Base-by-base conservation (phyloP, 805 yeast species). In the Saccharomycopsis microspora region DNA sequence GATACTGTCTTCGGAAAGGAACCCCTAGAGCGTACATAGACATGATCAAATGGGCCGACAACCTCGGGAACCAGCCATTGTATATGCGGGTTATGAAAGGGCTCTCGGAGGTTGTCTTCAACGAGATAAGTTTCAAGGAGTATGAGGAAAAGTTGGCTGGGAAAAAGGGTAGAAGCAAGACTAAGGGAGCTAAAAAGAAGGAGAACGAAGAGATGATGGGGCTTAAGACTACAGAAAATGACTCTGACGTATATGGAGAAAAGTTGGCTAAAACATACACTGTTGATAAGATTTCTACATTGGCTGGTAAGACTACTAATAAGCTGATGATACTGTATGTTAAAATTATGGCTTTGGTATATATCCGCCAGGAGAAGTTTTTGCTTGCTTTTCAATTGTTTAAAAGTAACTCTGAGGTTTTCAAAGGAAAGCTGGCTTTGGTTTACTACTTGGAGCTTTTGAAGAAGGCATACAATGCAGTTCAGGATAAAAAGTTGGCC, bases 1-100 rank as follows among this genome's bases (percentile, higher is more conserved):
- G 85, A 42, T 93, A 86, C 62, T 84, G 95, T 60, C 76, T 85
- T 72, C 77, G 96, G 64, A 79, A 83, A 56, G 97, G 97, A 28
- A 86, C 97, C 5, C 81, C 90, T 30, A 75, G 95, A 54, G 81
- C 90, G 5, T 93, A 90, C 60, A 56, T 85, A 32, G 80, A 79
- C 19, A 76, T 85, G 75, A 55, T 89, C 44, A 63, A 69, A 43
- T 93, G 97, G 97, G 95, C 80, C 48, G 94, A 89, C 61, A 61
- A 66, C 27, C 62, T 93, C 42, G 88, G 71, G 60, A 60, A 76
- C 5, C 77, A 83, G 34, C 87, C 94, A 3, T 73, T 83, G 45
- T 86, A 76, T 58, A 68, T 75, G n/a, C 74, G 93, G 47, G 85
- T 85, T 1, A 69, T 82, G 50, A 63, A 66, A 41, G 94, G 93